Base-by-base conservation (phyloP, 164 flowering plant genomes). In the Brasenia schreberi region DNA sequence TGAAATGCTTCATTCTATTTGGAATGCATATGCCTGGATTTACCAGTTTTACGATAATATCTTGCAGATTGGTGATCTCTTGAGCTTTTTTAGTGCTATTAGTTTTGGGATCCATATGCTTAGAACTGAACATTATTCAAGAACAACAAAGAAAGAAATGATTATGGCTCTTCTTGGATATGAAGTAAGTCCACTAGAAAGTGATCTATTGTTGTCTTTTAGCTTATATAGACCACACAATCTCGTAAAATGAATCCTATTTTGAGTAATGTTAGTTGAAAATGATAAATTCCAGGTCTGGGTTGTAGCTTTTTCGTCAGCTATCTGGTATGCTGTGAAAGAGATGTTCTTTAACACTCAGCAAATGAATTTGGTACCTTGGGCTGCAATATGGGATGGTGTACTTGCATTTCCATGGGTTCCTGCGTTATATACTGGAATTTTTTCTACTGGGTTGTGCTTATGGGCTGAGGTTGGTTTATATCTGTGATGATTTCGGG, bases 61-160 rank as follows among this genome's bases (percentile, higher is more conserved):
- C 18, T 74, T 79, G 67, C 84, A 91, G 95, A 78, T 87, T 69
- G 97, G 95, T 64, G 97, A 91, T 78, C 77, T 88, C 18, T 80
- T 85, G 72, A 91, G 83, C 82, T 77, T 91, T 69, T 70, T 87
- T 67, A 85, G 97, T 78, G 97, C 95, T 0, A 78, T 88, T 17
- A 88, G 83, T 76, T 88, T 88, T 74, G 95, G 97, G 11, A 68
- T 91, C 62, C 95, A 88, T 75, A 88, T 84, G 85, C 85, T 88
- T 43, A 80, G 97, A 78, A 91, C 97, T 5, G 85, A 88, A 66
- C 92, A 82, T 67, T 79, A 87, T 65, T 85, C 97, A 68, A 80
- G 91, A 80, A 78, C 68, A 27, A 87, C 86, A 11, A 77, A 70
- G 42, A 81, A 79, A 68, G 77, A 82, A 43, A 81, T 84, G 42